These are phyloP conservation scores for Kurtzmaniella natalensis DNA, from an alignment of 1,139 yeast species.

Conservation along the genomic window DNA sequence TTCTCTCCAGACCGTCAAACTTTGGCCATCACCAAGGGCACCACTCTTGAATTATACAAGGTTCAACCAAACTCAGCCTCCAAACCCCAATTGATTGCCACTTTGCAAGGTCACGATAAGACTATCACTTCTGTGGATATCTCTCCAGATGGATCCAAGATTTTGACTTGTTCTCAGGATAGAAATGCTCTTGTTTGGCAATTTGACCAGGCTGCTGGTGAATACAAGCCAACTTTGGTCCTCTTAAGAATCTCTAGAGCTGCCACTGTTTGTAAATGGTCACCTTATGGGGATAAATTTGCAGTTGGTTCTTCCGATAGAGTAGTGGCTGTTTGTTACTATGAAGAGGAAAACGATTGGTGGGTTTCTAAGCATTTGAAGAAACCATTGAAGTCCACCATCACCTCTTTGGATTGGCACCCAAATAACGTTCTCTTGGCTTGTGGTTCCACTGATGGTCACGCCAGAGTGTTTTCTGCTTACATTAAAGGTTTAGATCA, in stretches of 20 bases:
- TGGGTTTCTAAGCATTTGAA: conserved; percentile 98
- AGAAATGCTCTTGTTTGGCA: conserved; percentile 98
- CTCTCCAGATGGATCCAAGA: conserved; percentile 73
- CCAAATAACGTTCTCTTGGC: conserved; percentile 87
- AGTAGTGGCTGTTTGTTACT: conserved; percentile 91
- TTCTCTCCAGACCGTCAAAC: conserved; percentile 65
- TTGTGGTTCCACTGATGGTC: conserved; percentile 93
- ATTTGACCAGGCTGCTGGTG: conserved; percentile 43
- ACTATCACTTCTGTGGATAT: conserved; percentile 94
- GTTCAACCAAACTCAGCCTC: conserved; percentile 28
- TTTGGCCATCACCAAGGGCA: conserved; percentile 80
- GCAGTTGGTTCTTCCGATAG: conserved; percentile 98
- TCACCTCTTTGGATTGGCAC: conserved; percentile 89
- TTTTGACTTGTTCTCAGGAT: conserved; percentile 97
- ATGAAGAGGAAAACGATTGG: conserved; percentile 96
- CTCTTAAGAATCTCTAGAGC: conserved; percentile 89
- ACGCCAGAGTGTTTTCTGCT: conserved; percentile 90
- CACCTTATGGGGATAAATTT: conserved; percentile 87
- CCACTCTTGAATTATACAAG: conserved; percentile 70
- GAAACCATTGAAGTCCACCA: conserved; percentile 86
- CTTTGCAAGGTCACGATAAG: conserved; percentile 83
- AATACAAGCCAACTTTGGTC: conserved; percentile 83
- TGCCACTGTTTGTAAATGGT: conserved; percentile 92
- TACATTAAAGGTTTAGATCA: conserved; percentile 85
- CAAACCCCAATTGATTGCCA: conserved; percentile 53